phyloP scores from a whole-genome alignment of 345 rosid genomes.

The Corchorus olitorius region DNA sequence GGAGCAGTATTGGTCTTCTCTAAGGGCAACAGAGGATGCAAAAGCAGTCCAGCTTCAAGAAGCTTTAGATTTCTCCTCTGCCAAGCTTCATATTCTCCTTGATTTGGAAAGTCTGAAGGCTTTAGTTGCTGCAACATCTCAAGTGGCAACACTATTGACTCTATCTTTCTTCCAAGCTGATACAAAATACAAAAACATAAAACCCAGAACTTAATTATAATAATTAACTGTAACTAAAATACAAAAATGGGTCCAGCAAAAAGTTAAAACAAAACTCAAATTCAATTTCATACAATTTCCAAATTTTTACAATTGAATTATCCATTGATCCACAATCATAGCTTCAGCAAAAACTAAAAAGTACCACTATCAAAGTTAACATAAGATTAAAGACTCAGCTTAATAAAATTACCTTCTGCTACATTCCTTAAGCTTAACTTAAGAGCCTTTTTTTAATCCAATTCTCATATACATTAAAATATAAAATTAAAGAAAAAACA shows the following conservation, averaged over 20 bases:
- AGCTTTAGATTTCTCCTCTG: slow-evolving; percentile 79
- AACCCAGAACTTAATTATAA: background rate
- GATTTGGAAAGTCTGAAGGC: slow-evolving; percentile 69
- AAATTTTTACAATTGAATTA: background rate
- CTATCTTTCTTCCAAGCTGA: slow-evolving; percentile 88
- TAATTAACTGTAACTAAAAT: background rate
- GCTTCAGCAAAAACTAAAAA: background rate
- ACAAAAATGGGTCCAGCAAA: slow-evolving; percentile 4
- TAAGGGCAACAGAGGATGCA: slow-evolving; percentile 69
- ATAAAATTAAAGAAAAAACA: background rate
- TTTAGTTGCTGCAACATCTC: slow-evolving; percentile 90
- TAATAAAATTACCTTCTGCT: background rate
- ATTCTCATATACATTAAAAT: background rate
- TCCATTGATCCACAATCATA: background rate
- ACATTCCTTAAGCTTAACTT: background rate
- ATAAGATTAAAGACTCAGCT: background rate
- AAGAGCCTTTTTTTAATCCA: background rate
- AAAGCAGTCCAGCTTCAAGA: slow-evolving; percentile 85
- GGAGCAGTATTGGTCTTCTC: slow-evolving; percentile 50
- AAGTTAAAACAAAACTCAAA: background rate
- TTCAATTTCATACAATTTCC: background rate
- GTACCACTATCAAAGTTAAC: background rate
- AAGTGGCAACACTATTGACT: slow-evolving; percentile 78
- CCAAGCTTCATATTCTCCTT: slow-evolving; percentile 77
- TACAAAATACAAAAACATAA: slow-evolving; percentile 9